Conservation (phyloP, 495 filamentous ascomycete species). For the Pseudevernia furfuracea region DNA sequence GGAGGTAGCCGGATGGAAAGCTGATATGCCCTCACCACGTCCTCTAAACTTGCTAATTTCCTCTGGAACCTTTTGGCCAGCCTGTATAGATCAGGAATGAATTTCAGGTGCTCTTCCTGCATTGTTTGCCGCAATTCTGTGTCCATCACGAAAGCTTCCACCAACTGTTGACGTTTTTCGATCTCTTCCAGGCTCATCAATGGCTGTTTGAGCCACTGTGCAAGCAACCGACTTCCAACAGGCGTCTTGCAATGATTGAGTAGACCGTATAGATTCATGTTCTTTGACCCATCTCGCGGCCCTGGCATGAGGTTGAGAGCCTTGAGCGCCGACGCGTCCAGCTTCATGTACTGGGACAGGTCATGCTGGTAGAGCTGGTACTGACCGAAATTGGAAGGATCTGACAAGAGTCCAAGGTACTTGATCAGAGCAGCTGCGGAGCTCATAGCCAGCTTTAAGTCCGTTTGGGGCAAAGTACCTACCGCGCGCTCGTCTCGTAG, state of each 20-base stretch:
- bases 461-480: slow-evolving; percentile 76
- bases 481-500: slow-evolving; percentile 76
- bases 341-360: slow-evolving; percentile 95
- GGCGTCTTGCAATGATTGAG: slow-evolving; percentile 98
- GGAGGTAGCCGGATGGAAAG: slow-evolving; percentile 85
- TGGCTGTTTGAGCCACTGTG: slow-evolving; percentile 97
- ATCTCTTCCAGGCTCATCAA: slow-evolving; percentile 89
- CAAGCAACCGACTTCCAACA: slow-evolving; percentile 78
- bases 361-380: slow-evolving; percentile 98
- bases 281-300: slow-evolving; percentile 86
- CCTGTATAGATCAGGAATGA: slow-evolving; percentile 90
- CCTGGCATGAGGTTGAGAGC: slow-evolving; percentile 97
- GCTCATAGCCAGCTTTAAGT: slow-evolving; percentile 94
- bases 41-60: slow-evolving; percentile 82
- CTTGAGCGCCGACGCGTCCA: slow-evolving; percentile 88
- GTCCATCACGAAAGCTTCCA: slow-evolving; percentile 89
- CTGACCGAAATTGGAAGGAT: slow-evolving; percentile 90
- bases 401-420: slow-evolving; percentile 85
- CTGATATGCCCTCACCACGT: slow-evolving; percentile 92
- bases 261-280: slow-evolving; percentile 91
- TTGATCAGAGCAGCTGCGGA: slow-evolving; percentile 90
- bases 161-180: slow-evolving; percentile 83
- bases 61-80: slow-evolving; percentile 91
- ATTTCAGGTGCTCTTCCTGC: slow-evolving; percentile 93
- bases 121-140: slow-evolving; percentile 93